Evolutionary conservation across 2,329 filamentous ascomycete genomes (phyloP).

Genomic region (Botryotinia calthae): DNA sequence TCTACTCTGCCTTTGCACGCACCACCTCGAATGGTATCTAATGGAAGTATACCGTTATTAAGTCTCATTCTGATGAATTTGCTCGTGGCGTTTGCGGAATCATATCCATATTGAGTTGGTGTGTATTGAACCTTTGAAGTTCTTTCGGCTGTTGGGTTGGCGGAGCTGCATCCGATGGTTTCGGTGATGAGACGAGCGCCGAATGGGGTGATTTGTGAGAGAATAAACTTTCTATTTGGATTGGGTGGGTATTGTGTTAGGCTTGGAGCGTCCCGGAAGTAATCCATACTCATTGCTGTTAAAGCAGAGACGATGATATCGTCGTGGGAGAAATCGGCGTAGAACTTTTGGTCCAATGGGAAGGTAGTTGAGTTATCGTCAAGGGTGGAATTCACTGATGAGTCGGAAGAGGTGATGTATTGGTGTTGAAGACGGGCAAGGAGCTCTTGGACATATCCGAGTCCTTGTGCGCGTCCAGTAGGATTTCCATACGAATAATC

Average conservation of each 20-base stretch:
- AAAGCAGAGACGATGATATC: constrained; percentile 74
- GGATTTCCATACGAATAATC: constrained; percentile 76
- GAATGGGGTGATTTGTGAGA: constrained; percentile 54
- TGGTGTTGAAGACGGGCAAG: constrained; percentile 69
- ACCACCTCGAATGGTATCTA: constrained; percentile 49
- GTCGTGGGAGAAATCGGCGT: constrained; percentile 88
- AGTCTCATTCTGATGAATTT: constrained; percentile 51
- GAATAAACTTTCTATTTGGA: constrained; percentile 47
- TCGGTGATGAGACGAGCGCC: constrained; percentile 54
- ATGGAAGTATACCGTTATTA: constrained; percentile 49
- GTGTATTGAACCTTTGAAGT: constrained; percentile 44
- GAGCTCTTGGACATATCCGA: constrained; percentile 83
- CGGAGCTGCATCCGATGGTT: constrained; percentile 49
- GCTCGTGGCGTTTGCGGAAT: constrained; percentile 42
- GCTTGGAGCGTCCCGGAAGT: constrained; percentile 49
- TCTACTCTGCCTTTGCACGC: constrained; percentile 44
- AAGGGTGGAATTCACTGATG: constrained; percentile 70
- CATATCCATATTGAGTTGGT: constrained; percentile 47
- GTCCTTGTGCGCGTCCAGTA: constrained; percentile 77
- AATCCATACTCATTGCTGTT: constrained; percentile 53
- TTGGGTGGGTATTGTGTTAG: constrained; percentile 45
- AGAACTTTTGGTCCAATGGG: constrained; percentile 64
- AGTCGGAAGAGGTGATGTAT: constrained; percentile 68
- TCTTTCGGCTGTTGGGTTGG: constrained; percentile 43
- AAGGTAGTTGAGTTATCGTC: constrained; percentile 67